These are phyloP conservation scores for Globisporangium recalcitrans DNA, from an alignment of 352 stramenopile genomes.

Conservation along the genomic window DNA sequence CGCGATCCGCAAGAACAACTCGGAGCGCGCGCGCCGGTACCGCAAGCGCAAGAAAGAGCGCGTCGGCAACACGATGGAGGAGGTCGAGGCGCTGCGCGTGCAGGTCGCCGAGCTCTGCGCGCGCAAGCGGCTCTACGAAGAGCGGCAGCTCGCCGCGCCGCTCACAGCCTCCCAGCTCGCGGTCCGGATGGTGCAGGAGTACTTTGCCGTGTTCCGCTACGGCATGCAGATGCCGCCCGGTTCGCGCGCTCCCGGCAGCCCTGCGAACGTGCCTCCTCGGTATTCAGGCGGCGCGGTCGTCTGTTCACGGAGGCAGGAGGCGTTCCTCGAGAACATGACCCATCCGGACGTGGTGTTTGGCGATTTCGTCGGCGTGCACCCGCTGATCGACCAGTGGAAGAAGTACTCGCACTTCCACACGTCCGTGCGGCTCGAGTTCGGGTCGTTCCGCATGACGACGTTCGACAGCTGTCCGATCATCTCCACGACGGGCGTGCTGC, in stretches of 20 bases:
- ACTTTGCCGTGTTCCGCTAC: conserved; percentile 34
- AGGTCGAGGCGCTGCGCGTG: conserved; percentile 17
- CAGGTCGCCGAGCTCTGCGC: conserved; percentile 23
- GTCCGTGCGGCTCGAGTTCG: conserved; percentile 26
- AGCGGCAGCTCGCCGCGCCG: conserved; percentile 16
- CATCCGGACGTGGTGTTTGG: conserved; percentile 23
- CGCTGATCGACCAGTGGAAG: conserved; percentile 26
- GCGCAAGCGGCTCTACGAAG: conserved; percentile 17
- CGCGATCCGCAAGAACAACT: conserved; percentile 17
- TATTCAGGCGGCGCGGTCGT: background rate
- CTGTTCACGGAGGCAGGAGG: conserved; percentile 16
- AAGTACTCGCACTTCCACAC: conserved; percentile 26
- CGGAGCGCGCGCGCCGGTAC: conserved; percentile 16
- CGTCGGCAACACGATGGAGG: background rate
- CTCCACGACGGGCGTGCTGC: conserved; percentile 24
- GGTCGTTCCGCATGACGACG: conserved; percentile 19
- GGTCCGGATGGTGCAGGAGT: conserved; percentile 29
- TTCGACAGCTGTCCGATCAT: conserved; percentile 24
- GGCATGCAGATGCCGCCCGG: conserved; percentile 12
- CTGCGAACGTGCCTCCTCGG: conserved; percentile 1
- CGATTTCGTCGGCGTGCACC: conserved; percentile 15
- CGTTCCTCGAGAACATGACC: conserved; percentile 24
- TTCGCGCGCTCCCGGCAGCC: background rate
- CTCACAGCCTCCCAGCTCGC: conserved; percentile 15
- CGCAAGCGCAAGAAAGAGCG: conserved; percentile 16